phyloP scores from a whole-genome alignment of 305 asterid species.

The Fraxinus paxiana region DNA sequence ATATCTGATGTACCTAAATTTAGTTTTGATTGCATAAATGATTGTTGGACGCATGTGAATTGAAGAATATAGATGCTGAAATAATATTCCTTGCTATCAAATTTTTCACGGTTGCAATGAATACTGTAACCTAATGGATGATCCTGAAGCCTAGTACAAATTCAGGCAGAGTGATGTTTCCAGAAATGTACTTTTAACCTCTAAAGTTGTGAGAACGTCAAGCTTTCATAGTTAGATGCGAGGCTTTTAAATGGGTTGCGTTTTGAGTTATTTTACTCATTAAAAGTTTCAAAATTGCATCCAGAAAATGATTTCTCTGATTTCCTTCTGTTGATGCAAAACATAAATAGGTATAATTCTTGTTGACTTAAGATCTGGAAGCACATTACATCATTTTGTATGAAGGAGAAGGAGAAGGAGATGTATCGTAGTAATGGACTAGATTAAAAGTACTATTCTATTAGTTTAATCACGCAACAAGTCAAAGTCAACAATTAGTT shows the following conservation, averaged over 20 bases:
- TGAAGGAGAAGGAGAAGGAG: not conserved
- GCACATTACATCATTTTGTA: not conserved
- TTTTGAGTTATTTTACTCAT: not conserved
- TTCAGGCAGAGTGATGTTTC: not conserved
- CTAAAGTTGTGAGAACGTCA: not conserved
- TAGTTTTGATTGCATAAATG: not conserved
- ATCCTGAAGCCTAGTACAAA: not conserved
- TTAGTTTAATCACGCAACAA: not conserved
- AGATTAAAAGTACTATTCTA: not conserved
- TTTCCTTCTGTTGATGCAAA: not conserved
- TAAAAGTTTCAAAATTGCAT: not conserved
- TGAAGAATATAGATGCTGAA: not conserved
- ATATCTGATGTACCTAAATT: not conserved
- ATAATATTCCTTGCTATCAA: not conserved
- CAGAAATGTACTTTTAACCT: not conserved
- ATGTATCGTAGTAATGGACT: not conserved
- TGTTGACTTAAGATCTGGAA: not conserved
- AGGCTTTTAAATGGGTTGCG: not conserved
- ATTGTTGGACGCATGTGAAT: not conserved
- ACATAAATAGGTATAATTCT: not conserved
- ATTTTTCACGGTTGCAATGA: not conserved
- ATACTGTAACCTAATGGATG: not conserved
- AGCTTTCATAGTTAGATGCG: not conserved
- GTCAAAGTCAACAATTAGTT: not conserved
- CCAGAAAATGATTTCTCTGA: not conserved